Evolutionary conservation across 2,329 filamentous ascomycete species (phyloP).

Genomic region (Cladophialophora yegresii): DNA sequence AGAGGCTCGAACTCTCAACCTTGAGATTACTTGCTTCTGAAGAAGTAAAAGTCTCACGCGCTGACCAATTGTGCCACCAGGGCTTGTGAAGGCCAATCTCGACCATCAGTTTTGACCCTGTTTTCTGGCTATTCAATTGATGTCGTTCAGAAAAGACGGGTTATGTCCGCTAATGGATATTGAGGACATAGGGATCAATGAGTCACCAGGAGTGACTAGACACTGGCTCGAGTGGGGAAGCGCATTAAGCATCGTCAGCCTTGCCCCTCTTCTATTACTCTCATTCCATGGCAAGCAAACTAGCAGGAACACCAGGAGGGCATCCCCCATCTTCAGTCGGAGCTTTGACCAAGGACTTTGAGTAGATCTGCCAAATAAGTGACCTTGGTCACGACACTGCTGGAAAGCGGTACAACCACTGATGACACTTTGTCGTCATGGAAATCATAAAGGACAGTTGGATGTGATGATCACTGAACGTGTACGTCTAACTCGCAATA

Average conservation of each 20-base stretch:
- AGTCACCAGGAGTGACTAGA: neutral
- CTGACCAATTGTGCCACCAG: constrained; percentile 37
- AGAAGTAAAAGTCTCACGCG: constrained; percentile 36
- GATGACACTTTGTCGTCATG: too few species aligned
- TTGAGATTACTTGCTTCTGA: constrained; percentile 28
- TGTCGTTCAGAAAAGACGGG: too few species aligned
- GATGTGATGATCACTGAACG: too few species aligned
- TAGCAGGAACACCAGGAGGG: neutral
- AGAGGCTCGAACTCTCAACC: constrained; percentile 36
- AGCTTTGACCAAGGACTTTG: too few species aligned
- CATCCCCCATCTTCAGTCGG: neutral
- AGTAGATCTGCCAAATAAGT: too few species aligned
- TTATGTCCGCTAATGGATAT: neutral
- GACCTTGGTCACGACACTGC: too few species aligned
- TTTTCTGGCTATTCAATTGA: neutral
- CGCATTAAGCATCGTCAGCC: neutral
- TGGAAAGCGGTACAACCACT: too few species aligned
- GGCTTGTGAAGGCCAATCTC: constrained; percentile 7
- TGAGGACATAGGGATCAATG: too few species aligned
- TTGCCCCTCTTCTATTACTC: neutral
- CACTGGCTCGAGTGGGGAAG: too few species aligned
- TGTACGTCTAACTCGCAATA: too few species aligned
- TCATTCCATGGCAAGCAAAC: neutral
- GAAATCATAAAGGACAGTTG: too few species aligned
- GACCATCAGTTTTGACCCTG: neutral